Percentiles rank a stretch among this genome's conserved stretches.
phyloP scores from a whole-genome alignment of 495 filamentous ascomycete species.

The Lepidopterella palustris region DNA sequence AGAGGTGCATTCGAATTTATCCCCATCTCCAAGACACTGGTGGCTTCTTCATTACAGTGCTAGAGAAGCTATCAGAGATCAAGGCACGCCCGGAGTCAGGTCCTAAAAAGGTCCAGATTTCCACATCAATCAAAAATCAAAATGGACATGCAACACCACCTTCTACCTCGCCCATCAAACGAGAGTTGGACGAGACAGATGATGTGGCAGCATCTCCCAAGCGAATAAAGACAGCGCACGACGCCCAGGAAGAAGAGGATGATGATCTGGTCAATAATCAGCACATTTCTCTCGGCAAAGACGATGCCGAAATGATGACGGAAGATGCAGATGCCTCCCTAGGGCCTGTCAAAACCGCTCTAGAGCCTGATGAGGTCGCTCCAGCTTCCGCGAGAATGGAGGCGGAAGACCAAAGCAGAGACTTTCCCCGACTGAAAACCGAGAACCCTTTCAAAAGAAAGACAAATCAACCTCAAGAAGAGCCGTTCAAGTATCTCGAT shows the following conservation, averaged over 20 bases:
- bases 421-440: too few relatives aligned
- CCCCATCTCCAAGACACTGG: constrained; percentile 93
- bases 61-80: constrained; percentile 88
- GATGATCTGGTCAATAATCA: background rate
- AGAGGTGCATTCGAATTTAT: constrained; percentile 88
- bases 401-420: too few relatives aligned
- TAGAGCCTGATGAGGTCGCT: too few relatives aligned
- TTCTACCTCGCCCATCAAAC: constrained; percentile 36
- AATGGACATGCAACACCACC: background rate
- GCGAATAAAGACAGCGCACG: constrained; percentile 9
- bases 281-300: background rate
- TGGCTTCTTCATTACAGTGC: constrained; percentile 91
- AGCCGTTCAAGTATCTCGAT: constrained; percentile 84
- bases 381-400: background rate
- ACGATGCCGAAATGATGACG: background rate
- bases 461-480: constrained; percentile 56
- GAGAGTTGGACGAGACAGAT: constrained; percentile 41
- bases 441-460: constrained; percentile 29
- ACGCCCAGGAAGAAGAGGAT: background rate
- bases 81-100: constrained; percentile 70
- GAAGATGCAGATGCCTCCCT: too few relatives aligned
- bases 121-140: background rate
- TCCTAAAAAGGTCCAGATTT: constrained; percentile 28
- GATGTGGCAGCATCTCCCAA: constrained; percentile 42
- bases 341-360: too few relatives aligned